Evolutionary conservation across 371 early-diverging fungal genomes (phyloP).

Genomic region (Mucor irregularis): DNA sequence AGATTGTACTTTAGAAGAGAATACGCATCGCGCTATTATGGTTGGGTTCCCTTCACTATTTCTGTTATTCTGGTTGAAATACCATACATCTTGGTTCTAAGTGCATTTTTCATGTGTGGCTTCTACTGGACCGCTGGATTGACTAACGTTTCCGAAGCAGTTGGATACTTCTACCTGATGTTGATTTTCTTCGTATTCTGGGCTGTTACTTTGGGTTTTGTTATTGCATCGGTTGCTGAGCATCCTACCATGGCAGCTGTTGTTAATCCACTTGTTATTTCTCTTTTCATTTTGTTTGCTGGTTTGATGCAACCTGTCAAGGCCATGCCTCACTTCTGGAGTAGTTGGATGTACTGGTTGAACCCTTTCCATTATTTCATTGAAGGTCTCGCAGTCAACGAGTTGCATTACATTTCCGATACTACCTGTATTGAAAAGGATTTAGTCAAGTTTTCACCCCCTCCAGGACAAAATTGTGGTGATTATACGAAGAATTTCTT

Average conservation of each 20-base stretch:
- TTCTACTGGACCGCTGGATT: constrained; percentile 70
- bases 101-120: constrained; percentile 49
- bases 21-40: constrained; percentile 63
- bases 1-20: constrained; percentile 66
- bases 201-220: constrained; percentile 63
- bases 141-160: constrained; percentile 34
- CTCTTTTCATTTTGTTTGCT: constrained; percentile 60
- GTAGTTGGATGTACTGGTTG: constrained; percentile 69
- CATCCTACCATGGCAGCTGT: constrained; percentile 58
- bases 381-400: constrained; percentile 67
- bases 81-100: constrained; percentile 50
- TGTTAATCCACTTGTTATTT: constrained; percentile 61
- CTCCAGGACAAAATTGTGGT: constrained; percentile 59
- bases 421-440: constrained; percentile 51
- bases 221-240: constrained; percentile 63
- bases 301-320: constrained; percentile 60
- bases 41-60: constrained; percentile 58
- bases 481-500: constrained; percentile 55
- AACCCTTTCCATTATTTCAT: constrained; percentile 69
- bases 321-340: constrained; percentile 69
- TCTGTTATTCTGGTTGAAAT: constrained; percentile 51
- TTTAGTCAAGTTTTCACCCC: constrained; percentile 51
- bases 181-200: constrained; percentile 53
- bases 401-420: constrained; percentile 52
- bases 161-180: constrained; percentile 57